A percentile compares a stretch with the other conserved stretches of the same genome.
Conservation (phyloP, 148 eudicot genomes). For the Rhododendron mucronatum region DNA sequence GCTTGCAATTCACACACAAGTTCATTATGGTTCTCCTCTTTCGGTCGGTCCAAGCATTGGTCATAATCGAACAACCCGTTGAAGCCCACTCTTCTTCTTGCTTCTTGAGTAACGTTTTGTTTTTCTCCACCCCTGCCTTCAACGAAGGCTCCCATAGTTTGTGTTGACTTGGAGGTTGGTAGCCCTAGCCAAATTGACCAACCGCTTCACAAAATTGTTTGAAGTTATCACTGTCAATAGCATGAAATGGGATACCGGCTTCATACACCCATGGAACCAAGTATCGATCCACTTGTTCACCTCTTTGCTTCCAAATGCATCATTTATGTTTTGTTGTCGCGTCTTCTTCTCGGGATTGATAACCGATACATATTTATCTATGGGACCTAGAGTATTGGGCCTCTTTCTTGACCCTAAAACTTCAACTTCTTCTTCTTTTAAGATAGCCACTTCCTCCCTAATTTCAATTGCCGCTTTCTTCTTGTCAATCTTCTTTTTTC, state of each 20-base stretch:
- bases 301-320: background rate
- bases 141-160: background rate
- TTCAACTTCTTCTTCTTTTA: too few species aligned
- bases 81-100: too few species aligned
- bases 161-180: background rate
- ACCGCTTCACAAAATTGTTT: too few species aligned
- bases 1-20: too few species aligned
- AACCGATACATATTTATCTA: background rate
- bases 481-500: too few species aligned
- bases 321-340: background rate
- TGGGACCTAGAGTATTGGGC: background rate
- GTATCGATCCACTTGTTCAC: background rate
- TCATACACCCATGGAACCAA: background rate
- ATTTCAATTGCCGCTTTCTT: background rate
- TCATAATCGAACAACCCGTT: too few species aligned
- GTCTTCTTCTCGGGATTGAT: background rate
- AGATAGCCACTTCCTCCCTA: background rate
- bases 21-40: too few species aligned
- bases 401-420: too few species aligned
- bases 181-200: background rate
- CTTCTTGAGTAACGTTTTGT: too few species aligned
- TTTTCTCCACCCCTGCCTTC: too few species aligned
- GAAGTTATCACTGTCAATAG: background rate
- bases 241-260: too few species aligned
- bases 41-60: too few species aligned